Evolutionary conservation across 352 stramenopile species (phyloP).

Genomic region (Globisporangium parvum): DNA sequence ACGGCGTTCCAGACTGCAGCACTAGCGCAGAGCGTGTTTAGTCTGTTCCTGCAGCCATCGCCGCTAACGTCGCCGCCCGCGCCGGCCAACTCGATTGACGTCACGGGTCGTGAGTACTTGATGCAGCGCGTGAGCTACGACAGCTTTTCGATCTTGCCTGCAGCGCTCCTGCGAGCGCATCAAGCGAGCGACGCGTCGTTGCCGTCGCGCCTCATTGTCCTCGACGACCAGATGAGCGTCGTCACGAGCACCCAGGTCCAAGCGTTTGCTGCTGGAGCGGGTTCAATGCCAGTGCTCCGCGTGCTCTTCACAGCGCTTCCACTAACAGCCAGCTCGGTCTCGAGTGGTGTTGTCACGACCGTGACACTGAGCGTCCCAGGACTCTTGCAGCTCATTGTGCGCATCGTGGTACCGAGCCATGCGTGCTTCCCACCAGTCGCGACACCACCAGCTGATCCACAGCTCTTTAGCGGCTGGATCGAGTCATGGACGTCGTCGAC

Average conservation of each 20-base stretch:
- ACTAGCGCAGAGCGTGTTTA: slow-evolving; percentile 22
- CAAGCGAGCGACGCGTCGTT: slow-evolving; percentile 20
- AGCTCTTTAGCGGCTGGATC: slow-evolving; percentile 44
- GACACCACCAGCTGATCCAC: slow-evolving; percentile 15
- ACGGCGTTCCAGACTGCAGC: slow-evolving; percentile 12
- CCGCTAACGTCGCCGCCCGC: slow-evolving; percentile 1
- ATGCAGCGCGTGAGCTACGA: slow-evolving; percentile 19
- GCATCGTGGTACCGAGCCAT: slow-evolving; percentile 21
- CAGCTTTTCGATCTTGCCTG: slow-evolving; percentile 12
- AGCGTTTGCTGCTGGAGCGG: slow-evolving; percentile 17
- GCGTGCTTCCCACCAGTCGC: slow-evolving; percentile 25
- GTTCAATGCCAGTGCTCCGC: slow-evolving; percentile 26
- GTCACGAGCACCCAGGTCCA: slow-evolving; percentile 16
- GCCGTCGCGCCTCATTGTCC: slow-evolving; percentile 16
- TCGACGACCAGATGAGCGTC: slow-evolving; percentile 18
- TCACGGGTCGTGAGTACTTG: slow-evolving; percentile 8
- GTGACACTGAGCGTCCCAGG: slow-evolving; percentile 24
- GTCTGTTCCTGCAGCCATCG: slow-evolving; percentile 20
- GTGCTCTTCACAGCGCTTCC: slow-evolving; percentile 19
- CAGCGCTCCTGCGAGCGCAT: slow-evolving; percentile 23
- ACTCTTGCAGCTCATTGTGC: slow-evolving; percentile 17
- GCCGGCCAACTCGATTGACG: slow-evolving; percentile 2
- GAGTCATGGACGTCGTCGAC: slow-evolving; percentile 36
- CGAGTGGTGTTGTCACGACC: slow-evolving; percentile 4
- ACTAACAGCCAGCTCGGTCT: slow-evolving; percentile 4